These are phyloP conservation scores for Chrysoporthe puriensis DNA, from an alignment of 2,329 filamentous ascomycete genomes.

Conservation along the genomic window DNA sequence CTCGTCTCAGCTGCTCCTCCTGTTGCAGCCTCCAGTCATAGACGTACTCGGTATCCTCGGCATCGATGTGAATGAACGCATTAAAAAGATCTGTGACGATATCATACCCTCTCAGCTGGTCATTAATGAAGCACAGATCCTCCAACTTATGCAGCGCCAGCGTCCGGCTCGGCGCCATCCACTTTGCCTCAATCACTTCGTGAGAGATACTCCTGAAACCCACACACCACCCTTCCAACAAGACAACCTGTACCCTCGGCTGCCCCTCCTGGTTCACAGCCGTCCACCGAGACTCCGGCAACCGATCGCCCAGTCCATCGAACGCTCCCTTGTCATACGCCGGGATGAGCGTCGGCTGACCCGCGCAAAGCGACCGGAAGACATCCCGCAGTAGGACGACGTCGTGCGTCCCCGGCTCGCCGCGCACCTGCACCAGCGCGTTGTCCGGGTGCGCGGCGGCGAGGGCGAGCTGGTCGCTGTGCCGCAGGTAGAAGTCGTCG, in stretches of 20 bases:
- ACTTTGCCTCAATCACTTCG: conserved; percentile 54
- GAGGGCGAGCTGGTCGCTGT: conserved; percentile 67
- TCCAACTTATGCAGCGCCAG: conserved; percentile 52
- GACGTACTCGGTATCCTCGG: conserved; percentile 73
- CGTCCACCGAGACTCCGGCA: conserved; percentile 64
- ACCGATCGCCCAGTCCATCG: conserved; percentile 75
- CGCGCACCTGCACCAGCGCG: conserved; percentile 76
- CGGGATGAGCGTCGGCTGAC: conserved; percentile 62
- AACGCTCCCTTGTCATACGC: conserved; percentile 84
- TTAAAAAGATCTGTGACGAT: conserved; percentile 53
- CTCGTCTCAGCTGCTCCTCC: conserved; percentile 69
- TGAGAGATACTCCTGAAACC: conserved; percentile 71
- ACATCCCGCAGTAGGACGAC: conserved; percentile 64
- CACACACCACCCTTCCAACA: conserved; percentile 91
- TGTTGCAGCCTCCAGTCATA: conserved; percentile 86
- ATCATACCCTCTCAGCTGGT: conserved; percentile 51
- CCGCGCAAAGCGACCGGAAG: conserved; percentile 60
- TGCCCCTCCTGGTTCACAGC: conserved; percentile 56
- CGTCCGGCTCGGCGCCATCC: conserved; percentile 54
- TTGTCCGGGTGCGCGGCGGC: conserved; percentile 70
- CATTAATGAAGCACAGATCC: conserved; percentile 56
- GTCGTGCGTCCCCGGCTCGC: conserved; percentile 85
- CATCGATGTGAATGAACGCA: conserved; percentile 65
- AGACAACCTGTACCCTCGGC: conserved; percentile 62
- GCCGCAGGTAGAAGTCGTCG: conserved; percentile 86